Evolutionary conservation across 1,284 basidiomycete genomes (phyloP).

Genomic region (Irpex sp.): DNA sequence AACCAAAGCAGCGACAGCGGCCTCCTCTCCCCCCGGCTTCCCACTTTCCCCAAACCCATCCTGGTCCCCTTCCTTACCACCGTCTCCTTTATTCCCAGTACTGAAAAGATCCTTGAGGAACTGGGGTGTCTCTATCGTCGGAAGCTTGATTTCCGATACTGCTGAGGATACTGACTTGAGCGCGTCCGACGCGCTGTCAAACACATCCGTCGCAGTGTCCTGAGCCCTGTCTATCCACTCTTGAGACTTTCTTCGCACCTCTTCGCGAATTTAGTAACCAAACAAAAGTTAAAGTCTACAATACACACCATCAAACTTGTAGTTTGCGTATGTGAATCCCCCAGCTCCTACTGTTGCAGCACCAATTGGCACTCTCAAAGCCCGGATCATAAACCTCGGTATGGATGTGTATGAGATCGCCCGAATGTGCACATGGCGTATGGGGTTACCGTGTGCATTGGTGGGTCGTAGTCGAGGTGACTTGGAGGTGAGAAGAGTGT

Average conservation of each 20-base stretch:
- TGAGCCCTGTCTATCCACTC: constrained; percentile 65
- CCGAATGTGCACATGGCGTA: constrained; percentile 69
- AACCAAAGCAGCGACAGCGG: constrained; percentile 65
- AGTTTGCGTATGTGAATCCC: constrained; percentile 89
- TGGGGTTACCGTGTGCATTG: constrained; percentile 37
- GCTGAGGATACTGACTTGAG: constrained; percentile 56
- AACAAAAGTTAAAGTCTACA: neutral
- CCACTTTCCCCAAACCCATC: constrained; percentile 33
- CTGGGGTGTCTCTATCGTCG: constrained; percentile 66
- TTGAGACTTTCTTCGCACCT: constrained; percentile 63
- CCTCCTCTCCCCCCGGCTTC: constrained; percentile 52
- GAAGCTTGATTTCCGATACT: constrained; percentile 59
- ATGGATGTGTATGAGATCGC: constrained; percentile 82
- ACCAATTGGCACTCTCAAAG: constrained; percentile 82
- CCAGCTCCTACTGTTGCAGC: constrained; percentile 85
- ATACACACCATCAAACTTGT: constrained; percentile 84
- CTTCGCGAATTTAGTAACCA: constrained; percentile 31
- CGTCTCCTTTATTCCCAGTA: constrained; percentile 27
- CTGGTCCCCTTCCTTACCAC: constrained; percentile 22
- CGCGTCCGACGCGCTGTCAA: constrained; percentile 64
- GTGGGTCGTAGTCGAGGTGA: constrained; percentile 39
- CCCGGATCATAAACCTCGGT: constrained; percentile 77
- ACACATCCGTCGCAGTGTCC: constrained; percentile 62
- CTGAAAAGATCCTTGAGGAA: constrained; percentile 71
- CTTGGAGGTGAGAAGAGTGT: constrained; percentile 49